A percentile compares a stretch with the other conserved stretches of the same genome.
phyloP scores from a whole-genome alignment of 208 protist species.

The Herpetomonas samuelpessoai region DNA sequence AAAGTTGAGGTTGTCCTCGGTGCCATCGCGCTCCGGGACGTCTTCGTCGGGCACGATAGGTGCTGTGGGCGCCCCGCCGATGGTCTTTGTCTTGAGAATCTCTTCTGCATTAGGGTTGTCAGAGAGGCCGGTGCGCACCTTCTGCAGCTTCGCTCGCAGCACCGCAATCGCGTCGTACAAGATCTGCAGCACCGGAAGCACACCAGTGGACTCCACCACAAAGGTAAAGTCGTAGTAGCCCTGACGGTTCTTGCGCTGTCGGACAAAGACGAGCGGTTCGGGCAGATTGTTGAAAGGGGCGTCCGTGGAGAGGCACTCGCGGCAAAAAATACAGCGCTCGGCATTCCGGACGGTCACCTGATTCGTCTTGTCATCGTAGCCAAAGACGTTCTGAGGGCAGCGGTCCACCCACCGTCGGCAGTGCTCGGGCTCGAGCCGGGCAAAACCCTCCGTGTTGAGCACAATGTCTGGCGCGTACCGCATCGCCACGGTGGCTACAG shows the following conservation, averaged over 20 bases:
- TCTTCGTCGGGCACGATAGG: conserved; percentile 84
- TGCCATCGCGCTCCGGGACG: conserved; percentile 50
- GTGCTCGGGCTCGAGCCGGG: conserved; percentile 57
- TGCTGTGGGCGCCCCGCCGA: conserved; percentile 83
- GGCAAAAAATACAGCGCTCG: conserved; percentile 91
- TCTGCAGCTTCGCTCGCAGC: conserved; percentile 77
- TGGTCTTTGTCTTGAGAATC: conserved; percentile 57
- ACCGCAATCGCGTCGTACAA: conserved; percentile 82
- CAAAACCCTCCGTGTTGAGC: conserved; percentile 87
- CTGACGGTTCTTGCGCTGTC: conserved; percentile 55
- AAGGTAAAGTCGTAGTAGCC: conserved; percentile 91
- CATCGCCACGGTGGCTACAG: conserved; percentile 92
- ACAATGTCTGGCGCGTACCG: conserved; percentile 91
- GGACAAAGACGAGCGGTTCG: conserved; percentile 87
- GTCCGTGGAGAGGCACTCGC: conserved; percentile 88
- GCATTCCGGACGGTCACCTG: conserved; percentile 72
- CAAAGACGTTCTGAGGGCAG: conserved; percentile 90
- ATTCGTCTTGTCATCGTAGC: conserved; percentile 55
- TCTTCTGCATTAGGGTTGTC: conserved; percentile 70
- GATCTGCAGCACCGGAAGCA: conserved; percentile 83
- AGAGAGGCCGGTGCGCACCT: conserved; percentile 53
- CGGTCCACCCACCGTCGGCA: conserved; percentile 81
- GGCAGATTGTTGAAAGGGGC: conserved; percentile 69
- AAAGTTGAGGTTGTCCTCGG: conserved; percentile 85
- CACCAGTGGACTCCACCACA: conserved; percentile 90